Evolutionary conservation across 2,329 filamentous ascomycete genomes (phyloP), one percentile per base, ranked within the genome.

Genomic region (Colletotrichum sp.): DNA sequence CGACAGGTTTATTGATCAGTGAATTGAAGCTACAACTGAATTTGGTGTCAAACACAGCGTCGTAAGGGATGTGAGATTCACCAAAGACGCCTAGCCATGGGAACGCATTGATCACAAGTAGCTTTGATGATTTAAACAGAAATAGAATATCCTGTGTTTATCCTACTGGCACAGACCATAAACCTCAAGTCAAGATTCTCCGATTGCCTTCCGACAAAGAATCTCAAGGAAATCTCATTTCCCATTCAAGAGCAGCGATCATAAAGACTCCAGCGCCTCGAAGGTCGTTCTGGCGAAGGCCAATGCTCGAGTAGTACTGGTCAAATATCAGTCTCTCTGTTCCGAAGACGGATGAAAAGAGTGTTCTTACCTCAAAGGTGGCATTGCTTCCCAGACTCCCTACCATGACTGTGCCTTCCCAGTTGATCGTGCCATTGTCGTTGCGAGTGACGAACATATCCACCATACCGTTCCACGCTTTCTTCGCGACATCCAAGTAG

Each of bases 381-480:
- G 86, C 89, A 77, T 88, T 84, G 13, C 86, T 86, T 77, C 84
- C 86, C 77, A 91, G 78, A 68, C 87, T 89, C 62, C 89, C 89
- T 12, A 91, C 89, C 65, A 84, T 81, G 1, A 91, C 89, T 0
- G 89, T 91, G 2, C 88, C 88, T 76, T 89, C 87, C 82, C 86
- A 90, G 69, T 85, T 86, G 62, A 90, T 78, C 1, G 88, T 89
- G 0, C 87, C 87, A 74, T 90, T 87, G 32, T 84, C 83, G 59
- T 87, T 85, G 63, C 86, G 81, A 12, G 86, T 86, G 5, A 91
- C 86, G 74, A 89, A 89, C 24, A 85, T 81, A 0, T 87, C 78
- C 6, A 88, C 75, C 75, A 90, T 81, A 15, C 86, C 74, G 36
- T 81, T 68, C 77, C 82, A 84, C 0, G 82, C 81, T 60, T 79